Base-by-base conservation (phyloP, 2,329 filamentous ascomycete species). In the Cercospora canescens region DNA sequence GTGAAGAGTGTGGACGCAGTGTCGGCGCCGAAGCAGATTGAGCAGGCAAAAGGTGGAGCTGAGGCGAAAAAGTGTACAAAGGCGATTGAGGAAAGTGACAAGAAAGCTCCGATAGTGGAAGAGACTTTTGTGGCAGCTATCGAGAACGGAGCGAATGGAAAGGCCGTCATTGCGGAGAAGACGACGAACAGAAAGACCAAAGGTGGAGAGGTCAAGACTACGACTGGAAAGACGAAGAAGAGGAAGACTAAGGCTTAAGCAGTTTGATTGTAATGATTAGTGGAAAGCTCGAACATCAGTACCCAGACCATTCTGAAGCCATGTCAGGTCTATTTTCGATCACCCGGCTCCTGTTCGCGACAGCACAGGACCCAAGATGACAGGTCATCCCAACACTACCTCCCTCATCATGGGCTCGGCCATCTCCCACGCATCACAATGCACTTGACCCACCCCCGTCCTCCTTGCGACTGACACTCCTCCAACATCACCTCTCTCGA, bases 1-100 rank as follows among this genome's bases (percentile, higher is more conserved):
- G 80, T 97, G 71, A 96, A 92, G 83, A 79, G 80, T 35, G 85
- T 88, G 6, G 83, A 86, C 26, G 81, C 81, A 54, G 82, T 88
- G 57, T 79, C 83, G 21, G 78, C 82, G 64, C 81, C 75, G 65
- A 68, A 72, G n/a, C 69, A 67, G 72, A 73, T 45, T 69, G 73
- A 26, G 75, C 76, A 63, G 76, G 74, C 16, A 67, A 74, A 58
- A 30, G 62, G 30, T 18, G 55, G 76, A 66, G 69, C 68, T 48
- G 73, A 73, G 54, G 73, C 76, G 67, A 75, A 76, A 5, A 75
- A 75, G 63, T 69, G 65, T 3, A 69, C 62, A 2, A 66, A 69
- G 52, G 28, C 64, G 35, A 56, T 70, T 41, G 56, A 70, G 37
- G 59, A 58, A 18, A 58, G 39, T 7, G 60, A 67, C 32, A 32